A percentile compares a stretch with the other conserved stretches of the same genome.
Conservation (phyloP, 257 asterid species). For the Schizonepeta tenuifolia region DNA sequence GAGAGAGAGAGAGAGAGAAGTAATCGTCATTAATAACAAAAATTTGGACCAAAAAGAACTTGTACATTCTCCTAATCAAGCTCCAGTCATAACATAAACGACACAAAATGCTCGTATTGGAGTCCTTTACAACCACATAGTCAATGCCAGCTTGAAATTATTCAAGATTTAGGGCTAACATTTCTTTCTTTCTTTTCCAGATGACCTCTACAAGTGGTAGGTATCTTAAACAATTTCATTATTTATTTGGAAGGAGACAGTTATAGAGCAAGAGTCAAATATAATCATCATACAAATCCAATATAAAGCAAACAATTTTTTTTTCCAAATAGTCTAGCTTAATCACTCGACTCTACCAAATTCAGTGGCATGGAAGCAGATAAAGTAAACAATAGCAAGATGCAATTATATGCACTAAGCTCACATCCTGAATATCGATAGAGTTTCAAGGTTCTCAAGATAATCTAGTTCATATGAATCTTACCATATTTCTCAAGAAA, state of each 20-base stretch:
- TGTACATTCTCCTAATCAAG: constrained; percentile 12
- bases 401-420: constrained; percentile 22
- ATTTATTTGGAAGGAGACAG: constrained; percentile 17
- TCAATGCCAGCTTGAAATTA: constrained; percentile 3
- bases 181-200: background rate
- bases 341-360: constrained; percentile 17
- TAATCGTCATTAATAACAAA: constrained; percentile 3
- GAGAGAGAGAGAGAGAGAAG: too few species aligned
- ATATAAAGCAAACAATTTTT: constrained; percentile 4
- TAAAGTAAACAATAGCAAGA: background rate
- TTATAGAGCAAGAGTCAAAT: constrained; percentile 6
- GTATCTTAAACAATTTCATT: background rate
- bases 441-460: constrained; percentile 29
- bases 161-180: constrained; percentile 1
- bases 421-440: background rate
- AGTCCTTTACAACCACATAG: constrained; percentile 4
- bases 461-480: constrained; percentile 31
- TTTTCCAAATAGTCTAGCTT: background rate
- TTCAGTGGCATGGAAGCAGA: constrained; percentile 8
- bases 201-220: constrained; percentile 5
- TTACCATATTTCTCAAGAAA: constrained; percentile 91
- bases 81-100: background rate
- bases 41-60: background rate
- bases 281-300: background rate
- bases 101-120: background rate